Evolutionary conservation across 164 flowering plant genomes (phyloP), one percentile per base, ranked within the genome.

Genomic region (Tetrastigma voinierianum): DNA sequence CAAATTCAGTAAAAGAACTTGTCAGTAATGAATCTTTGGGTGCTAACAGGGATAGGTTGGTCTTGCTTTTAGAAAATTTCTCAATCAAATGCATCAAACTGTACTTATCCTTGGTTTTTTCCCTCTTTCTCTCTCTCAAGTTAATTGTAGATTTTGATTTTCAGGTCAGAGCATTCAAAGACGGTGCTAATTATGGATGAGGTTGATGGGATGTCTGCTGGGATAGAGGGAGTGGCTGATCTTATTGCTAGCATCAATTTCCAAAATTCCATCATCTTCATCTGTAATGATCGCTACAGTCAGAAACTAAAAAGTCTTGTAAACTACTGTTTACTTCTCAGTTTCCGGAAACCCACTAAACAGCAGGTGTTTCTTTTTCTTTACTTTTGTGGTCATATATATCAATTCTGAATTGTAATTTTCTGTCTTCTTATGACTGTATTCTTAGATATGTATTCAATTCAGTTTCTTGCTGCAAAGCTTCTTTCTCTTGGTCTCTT

Each of bases 131-230:
- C 24, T 13, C n/a, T 2, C 62, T 68, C 4, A 21, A 32, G 24
- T 57, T 56, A 16, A 61, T 54, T 72, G n/a, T n/a, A n/a, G 16
- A 51, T 66, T 70, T 10, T 32, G 25, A 70, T 48, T 69, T 75
- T 51, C 82, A 91, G 98, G 74, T 80, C 90, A 66, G 85, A 86
- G 72, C 87, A 81, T 68, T 79, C 76, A 20, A 91, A 87, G 68
- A 73, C 95, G 69, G 96, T 94, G 15, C 82, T 95, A 52, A 89
- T 95, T 57, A 95, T 95, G 98, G 98, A 95, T 81, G 98, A 95
- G 80, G 98, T 95, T 70, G 98, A 95, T 87, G 98, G 98, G 18
- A 95, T 95, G 98, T 95, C 98, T 76, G 94, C 96, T 79, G 98
- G 98, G 98, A 95, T 81, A 82, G 98, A 79, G 98, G 98, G 98